phyloP scores from a whole-genome alignment of 352 stramenopile species.

The Thraustotheca clavata region DNA sequence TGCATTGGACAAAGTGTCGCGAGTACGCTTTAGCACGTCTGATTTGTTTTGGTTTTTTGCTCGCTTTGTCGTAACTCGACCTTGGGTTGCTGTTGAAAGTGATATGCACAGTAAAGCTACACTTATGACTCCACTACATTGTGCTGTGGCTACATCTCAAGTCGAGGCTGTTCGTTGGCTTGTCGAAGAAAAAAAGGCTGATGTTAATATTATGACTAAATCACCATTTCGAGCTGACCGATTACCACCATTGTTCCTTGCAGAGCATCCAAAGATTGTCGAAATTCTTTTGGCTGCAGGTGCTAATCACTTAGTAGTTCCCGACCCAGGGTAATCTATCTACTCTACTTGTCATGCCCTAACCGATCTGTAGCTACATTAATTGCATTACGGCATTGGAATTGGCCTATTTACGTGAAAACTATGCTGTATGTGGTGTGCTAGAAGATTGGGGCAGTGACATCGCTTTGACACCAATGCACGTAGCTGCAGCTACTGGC shows the following conservation, averaged over 20 bases:
- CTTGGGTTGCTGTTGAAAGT: conserved; percentile 45
- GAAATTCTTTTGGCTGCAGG: conserved; percentile 51
- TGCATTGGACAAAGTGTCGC: conserved; percentile 71
- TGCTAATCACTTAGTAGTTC: conserved; percentile 71
- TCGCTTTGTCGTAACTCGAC: conserved; percentile 59
- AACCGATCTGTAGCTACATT: conserved; percentile 25
- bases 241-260: conserved; percentile 70
- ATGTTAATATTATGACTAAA: conserved; percentile 69
- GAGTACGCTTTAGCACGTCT: conserved; percentile 61
- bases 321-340: conserved; percentile 45
- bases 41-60: conserved; percentile 80
- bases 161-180: conserved; percentile 67
- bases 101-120: conserved; percentile 62
- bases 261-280: conserved; percentile 72
- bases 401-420: conserved; percentile 65
- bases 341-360: background rate
- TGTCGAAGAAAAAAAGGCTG: conserved; percentile 47
- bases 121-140: conserved; percentile 65
- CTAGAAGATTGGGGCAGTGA: conserved; percentile 78
- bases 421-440: conserved; percentile 71
- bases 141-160: conserved; percentile 63
- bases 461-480: conserved; percentile 65
- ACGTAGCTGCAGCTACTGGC: conserved; percentile 64
- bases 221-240: conserved; percentile 61
- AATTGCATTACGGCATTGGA: conserved; percentile 82